Conservation (phyloP, 139 green algal species). For the Chlorella sp. region DNA sequence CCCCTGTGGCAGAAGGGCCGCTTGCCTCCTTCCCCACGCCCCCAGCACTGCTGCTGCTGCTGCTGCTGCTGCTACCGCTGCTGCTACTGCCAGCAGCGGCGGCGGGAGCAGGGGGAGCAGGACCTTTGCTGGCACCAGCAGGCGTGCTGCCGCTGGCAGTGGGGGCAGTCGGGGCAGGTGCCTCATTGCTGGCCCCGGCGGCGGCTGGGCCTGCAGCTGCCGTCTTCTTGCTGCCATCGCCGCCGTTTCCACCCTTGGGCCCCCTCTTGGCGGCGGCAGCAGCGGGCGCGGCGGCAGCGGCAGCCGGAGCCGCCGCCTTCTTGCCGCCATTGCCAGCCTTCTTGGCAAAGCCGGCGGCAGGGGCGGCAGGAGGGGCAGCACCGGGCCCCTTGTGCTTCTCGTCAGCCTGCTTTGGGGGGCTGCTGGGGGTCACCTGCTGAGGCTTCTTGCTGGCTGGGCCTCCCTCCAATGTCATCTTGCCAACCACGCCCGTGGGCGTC, state of each 20-base stretch:
- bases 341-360: neutral
- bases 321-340: neutral
- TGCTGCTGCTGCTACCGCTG: neutral
- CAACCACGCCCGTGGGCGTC: neutral
- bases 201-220: neutral
- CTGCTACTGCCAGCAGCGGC: neutral
- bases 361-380: neutral
- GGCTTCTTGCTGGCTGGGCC: neutral
- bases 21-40: neutral
- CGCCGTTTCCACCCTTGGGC: neutral
- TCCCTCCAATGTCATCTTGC: constrained; percentile 13
- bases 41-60: neutral
- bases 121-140: neutral
- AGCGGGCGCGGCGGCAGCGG: neutral
- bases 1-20: neutral
- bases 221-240: neutral
- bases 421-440: neutral
- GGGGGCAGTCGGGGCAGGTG: neutral
- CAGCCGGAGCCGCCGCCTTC: neutral
- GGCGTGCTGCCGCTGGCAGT: neutral
- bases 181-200: neutral
- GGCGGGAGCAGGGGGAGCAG: too few relatives aligned
- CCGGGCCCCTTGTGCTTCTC: neutral
- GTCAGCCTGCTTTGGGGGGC: neutral
- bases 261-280: neutral